Conservation (phyloP, 1,284 basidiomycete species). For the Erythrobasidium hasegawianum region DNA sequence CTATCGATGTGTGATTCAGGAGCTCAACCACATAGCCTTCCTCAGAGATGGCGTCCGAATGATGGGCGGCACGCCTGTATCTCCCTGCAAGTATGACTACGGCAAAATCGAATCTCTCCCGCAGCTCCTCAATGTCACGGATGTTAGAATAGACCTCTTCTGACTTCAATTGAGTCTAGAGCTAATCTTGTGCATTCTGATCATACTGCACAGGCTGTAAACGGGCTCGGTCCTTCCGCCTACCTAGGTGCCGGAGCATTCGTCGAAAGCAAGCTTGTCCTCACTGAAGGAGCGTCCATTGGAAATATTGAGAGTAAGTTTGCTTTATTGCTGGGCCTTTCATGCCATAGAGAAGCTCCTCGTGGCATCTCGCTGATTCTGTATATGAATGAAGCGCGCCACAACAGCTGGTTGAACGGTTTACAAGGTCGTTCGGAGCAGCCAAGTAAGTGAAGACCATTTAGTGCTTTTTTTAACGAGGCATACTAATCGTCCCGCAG, state of each 20-base stretch:
- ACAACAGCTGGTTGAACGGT: slow-evolving; percentile 30
- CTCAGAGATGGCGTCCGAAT: too few relatives aligned
- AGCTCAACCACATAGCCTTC: too few relatives aligned
- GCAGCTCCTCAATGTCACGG: slow-evolving; percentile 21
- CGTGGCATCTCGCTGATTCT: too few relatives aligned
- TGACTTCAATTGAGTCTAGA: too few relatives aligned
- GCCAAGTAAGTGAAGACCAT: slow-evolving; percentile 20
- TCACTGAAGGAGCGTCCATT: slow-evolving; percentile 24
- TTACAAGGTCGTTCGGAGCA: slow-evolving; percentile 18
- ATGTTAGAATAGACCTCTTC: not conserved
- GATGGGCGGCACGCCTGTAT: slow-evolving; percentile 17
- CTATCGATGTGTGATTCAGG: too few relatives aligned
- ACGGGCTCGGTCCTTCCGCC: slow-evolving; percentile 17
- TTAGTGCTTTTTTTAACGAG: too few relatives aligned
- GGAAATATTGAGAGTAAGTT: slow-evolving; percentile 28
- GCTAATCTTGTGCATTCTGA: too few relatives aligned
- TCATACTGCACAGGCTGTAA: slow-evolving; percentile 4
- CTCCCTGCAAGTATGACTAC: slow-evolving; percentile 25
- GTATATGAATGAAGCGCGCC: too few relatives aligned
- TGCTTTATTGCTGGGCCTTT: too few relatives aligned
- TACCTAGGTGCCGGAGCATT: slow-evolving; percentile 24
- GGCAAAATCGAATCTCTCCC: slow-evolving; percentile 3
- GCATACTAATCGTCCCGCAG: too few relatives aligned
- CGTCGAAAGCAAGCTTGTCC: slow-evolving; percentile 12
- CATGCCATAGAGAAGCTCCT: too few relatives aligned